These are phyloP conservation scores for Pascua guehoae DNA, from an alignment of 1,284 basidiomycete species.

Conservation along the genomic window DNA sequence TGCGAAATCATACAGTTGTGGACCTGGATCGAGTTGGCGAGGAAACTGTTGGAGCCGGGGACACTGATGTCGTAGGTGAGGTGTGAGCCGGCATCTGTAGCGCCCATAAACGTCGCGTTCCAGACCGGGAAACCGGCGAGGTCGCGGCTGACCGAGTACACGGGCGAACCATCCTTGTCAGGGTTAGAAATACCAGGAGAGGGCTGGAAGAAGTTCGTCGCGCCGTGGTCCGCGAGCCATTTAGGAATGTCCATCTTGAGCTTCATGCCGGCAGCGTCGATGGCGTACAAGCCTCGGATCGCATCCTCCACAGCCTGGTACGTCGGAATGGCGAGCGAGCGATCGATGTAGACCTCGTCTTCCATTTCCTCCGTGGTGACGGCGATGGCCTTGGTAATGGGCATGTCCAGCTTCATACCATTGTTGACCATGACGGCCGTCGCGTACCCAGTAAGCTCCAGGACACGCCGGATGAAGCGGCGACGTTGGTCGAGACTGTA, in stretches of 20 bases:
- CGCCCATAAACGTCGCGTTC: background rate
- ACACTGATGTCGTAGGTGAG: background rate
- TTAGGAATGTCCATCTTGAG: background rate
- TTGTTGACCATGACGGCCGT: background rate
- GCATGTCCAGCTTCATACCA: background rate
- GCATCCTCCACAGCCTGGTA: background rate
- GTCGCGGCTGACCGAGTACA: background rate
- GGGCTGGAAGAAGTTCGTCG: background rate
- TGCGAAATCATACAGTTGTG: conserved; percentile 96
- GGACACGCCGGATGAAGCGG: background rate
- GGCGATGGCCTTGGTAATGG: background rate
- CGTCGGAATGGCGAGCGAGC: background rate
- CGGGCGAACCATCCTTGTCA: background rate
- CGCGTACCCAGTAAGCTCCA: background rate
- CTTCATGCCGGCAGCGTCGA: background rate
- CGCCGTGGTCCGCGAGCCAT: background rate
- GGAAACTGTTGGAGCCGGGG: background rate
- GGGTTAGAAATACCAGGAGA: no score
- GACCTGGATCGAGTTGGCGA: conserved; percentile 47
- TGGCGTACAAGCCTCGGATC: background rate
- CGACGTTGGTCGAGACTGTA: background rate
- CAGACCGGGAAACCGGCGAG: background rate
- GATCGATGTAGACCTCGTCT: background rate
- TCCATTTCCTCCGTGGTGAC: background rate
- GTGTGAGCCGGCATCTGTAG: background rate